Evolutionary conservation across 2,329 filamentous ascomycete genomes (phyloP).

Genomic region (Beauveria brongniartii): DNA sequence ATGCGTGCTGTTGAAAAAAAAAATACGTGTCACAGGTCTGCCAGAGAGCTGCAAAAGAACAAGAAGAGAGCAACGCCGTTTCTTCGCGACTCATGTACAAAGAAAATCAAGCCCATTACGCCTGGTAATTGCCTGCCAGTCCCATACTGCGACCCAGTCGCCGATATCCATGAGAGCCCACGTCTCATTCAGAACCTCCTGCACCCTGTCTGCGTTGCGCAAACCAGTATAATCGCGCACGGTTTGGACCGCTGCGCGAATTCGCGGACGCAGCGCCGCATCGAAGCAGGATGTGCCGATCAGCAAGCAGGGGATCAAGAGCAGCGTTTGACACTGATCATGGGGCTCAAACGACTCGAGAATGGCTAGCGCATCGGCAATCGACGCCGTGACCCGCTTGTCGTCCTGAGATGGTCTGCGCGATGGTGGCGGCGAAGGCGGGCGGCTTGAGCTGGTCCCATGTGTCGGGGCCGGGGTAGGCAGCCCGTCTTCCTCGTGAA

Average conservation of each 20-base stretch:
- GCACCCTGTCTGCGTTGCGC: constrained; percentile 46
- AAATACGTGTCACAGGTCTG: neutral
- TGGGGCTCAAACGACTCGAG: constrained; percentile 47
- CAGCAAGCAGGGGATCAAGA: constrained; percentile 52
- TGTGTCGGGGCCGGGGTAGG: constrained; percentile 1
- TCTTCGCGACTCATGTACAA: constrained; percentile 28
- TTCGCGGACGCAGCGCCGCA: constrained; percentile 40
- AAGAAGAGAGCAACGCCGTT: neutral
- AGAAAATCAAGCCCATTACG: constrained; percentile 48
- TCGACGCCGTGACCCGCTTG: constrained; percentile 41
- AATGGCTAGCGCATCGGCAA: constrained; percentile 48
- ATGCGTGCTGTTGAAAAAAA: neutral
- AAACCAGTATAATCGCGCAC: constrained; percentile 53
- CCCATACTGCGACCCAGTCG: constrained; percentile 53
- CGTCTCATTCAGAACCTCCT: constrained; percentile 47
- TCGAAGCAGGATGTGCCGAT: constrained; percentile 54
- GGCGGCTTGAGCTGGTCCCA: constrained; percentile 14
- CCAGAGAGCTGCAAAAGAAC: neutral
- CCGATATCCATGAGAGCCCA: constrained; percentile 52
- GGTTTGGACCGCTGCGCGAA: constrained; percentile 40
- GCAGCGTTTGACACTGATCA: constrained; percentile 51
- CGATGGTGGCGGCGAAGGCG: constrained; percentile 36
- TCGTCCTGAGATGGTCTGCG: constrained; percentile 43
- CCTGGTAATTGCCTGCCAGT: constrained; percentile 52
- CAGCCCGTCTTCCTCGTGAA: constrained; percentile 29